Base-by-base conservation (phyloP, 2,329 filamentous ascomycete genomes). In the Penicillium verrucosum region DNA sequence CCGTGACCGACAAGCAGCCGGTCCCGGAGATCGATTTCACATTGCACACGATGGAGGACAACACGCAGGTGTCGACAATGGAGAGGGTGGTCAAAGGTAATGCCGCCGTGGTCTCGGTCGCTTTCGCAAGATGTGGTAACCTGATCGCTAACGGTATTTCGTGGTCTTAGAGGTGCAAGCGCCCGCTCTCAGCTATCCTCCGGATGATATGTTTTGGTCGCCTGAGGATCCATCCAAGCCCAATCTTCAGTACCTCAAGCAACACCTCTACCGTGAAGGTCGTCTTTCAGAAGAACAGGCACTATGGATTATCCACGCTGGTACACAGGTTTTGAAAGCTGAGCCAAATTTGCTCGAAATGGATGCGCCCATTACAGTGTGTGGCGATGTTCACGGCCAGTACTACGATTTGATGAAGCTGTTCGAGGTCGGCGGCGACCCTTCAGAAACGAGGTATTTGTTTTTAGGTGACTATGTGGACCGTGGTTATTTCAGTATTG, bases 381-480 rank as follows among this genome's bases (percentile, higher is more conserved):
- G 94, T 70, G 94, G 94, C 73, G 94, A 99, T 71, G 92, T 99
- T 53, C 94, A 99, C 77, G 94, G 94, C 65, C 94, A 99, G 79
- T 99, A 97, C 80, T 99, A 96, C 76, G 94, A 99, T 76, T 79
- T 99, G 72, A 99, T 99, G 94, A 99, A 99, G 82, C 83, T 99
- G 34, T 99, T 99, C 70, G 94, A 99, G 77, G 94, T 99, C 50
- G 94, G 94, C 65, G 94, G 94, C 63, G 94, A 99, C 75, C 94
- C 94, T 40, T 86, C 93, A 52, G 94, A 99, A 79, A 99, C 94
- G 30, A 82, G 94, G 70, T 99, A 99, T 77, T 85, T 99, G 58
- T 99, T 99, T 78, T 81, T 99, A 63, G 94, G 94, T 60, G 94
- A 99, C 77, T 99, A 99, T 73, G 94, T 99, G 63, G 94, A 99